Evolutionary conservation across 2,329 filamentous ascomycete species (phyloP).

Genomic region (Aspergillus cejpii): DNA sequence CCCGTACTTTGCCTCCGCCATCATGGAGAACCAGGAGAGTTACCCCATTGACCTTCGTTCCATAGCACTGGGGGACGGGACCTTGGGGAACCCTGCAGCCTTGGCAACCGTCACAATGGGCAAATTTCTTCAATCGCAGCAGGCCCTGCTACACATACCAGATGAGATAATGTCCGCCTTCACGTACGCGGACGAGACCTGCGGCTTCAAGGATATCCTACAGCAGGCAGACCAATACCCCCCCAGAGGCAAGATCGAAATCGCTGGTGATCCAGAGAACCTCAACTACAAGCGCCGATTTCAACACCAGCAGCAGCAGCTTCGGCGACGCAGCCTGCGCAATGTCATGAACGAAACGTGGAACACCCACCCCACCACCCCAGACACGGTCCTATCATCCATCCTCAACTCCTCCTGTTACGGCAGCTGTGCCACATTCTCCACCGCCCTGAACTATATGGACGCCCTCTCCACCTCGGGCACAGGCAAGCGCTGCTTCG

Average conservation of each 20-base stretch:
- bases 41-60: slow-evolving; percentile 30
- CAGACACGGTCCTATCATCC: slow-evolving; percentile 22
- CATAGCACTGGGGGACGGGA: slow-evolving; percentile 33
- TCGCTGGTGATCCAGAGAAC: slow-evolving; percentile 29
- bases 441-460: slow-evolving; percentile 31
- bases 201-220: slow-evolving; percentile 29
- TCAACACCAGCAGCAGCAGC: slow-evolving; percentile 2
- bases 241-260: slow-evolving; percentile 24
- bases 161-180: slow-evolving; percentile 26
- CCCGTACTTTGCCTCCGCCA: slow-evolving; percentile 31
- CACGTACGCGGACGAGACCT: slow-evolving; percentile 25
- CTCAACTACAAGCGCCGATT: slow-evolving; percentile 22
- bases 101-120: slow-evolving; percentile 28
- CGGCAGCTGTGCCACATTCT: slow-evolving; percentile 32
- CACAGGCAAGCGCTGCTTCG: slow-evolving; percentile 23
- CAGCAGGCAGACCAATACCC: slow-evolving; percentile 26
- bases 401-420: slow-evolving; percentile 33
- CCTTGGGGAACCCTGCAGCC: slow-evolving; percentile 33
- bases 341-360: slow-evolving; percentile 17
- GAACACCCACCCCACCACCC: slow-evolving; percentile 21
- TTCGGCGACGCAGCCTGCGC: slow-evolving; percentile 11
- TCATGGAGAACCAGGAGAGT: slow-evolving; percentile 24
- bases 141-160: slow-evolving; percentile 21
- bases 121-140: slow-evolving; percentile 25
- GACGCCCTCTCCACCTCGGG: slow-evolving; percentile 11